phyloP scores from a whole-genome alignment of 1,139 yeast species.

The Debaryomyces psychrophilus region DNA sequence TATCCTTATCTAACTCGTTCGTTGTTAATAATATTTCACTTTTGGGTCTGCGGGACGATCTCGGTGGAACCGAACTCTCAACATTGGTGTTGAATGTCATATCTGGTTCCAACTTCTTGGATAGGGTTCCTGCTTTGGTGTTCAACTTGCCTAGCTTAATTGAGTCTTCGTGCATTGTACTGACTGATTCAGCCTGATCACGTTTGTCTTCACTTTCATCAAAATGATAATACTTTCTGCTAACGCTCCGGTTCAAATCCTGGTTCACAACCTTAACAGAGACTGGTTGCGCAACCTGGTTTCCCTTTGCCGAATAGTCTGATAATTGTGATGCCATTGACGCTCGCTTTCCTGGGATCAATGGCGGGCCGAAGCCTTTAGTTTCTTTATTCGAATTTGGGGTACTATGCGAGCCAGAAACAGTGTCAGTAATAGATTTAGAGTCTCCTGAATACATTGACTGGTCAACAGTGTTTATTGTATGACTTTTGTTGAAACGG shows the following conservation, averaged over 20 bases:
- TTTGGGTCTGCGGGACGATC: constrained; percentile 45
- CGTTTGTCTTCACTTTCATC: constrained; percentile 10
- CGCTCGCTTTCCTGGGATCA: constrained; percentile 20
- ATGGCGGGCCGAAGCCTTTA: constrained; percentile 4
- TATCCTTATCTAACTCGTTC: constrained; percentile 19
- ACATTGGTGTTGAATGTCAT: constrained; percentile 38
- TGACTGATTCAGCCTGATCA: constrained; percentile 2
- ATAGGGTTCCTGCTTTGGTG: constrained; percentile 7
- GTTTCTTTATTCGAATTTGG: not conserved
- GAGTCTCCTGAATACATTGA: not conserved
- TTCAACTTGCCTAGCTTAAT: constrained; percentile 20
- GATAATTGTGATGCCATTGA: constrained; percentile 32
- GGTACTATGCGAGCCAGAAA: not conserved
- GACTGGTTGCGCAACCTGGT: constrained; percentile 28
- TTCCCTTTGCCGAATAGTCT: constrained; percentile 31
- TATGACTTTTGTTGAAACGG: not conserved
- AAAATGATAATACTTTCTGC: not conserved
- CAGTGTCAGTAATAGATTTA: not conserved
- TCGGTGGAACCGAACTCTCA: constrained; percentile 45
- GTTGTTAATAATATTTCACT: constrained; percentile 30
- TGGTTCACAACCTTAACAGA: constrained; percentile 27
- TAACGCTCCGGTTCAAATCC: constrained; percentile 2
- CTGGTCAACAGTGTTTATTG: not conserved
- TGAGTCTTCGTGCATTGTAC: constrained; percentile 7
- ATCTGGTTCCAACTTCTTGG: constrained; percentile 28